Evolutionary conservation across 2,329 filamentous ascomycete species (phyloP).

Genomic region (Alternaria infectoria): DNA sequence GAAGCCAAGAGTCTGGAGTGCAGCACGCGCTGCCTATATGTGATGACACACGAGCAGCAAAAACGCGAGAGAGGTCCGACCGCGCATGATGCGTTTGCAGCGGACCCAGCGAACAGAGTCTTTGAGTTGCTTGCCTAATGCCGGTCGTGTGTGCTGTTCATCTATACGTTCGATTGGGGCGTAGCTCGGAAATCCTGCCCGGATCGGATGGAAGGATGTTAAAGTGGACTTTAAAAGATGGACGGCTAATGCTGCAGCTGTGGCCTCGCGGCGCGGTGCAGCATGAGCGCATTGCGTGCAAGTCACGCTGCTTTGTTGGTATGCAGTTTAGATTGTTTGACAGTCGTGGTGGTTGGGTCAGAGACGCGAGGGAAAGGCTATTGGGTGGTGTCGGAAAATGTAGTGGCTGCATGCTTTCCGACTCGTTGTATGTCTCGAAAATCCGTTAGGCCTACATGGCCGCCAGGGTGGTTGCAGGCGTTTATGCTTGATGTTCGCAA

Average conservation of each 20-base stretch:
- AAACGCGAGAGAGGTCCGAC: not conserved
- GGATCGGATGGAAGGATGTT: constrained; percentile 12
- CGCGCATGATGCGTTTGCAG: constrained; percentile 1
- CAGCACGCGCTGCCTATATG: not conserved
- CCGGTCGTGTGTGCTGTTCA: not conserved
- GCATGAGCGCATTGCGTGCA: constrained; percentile 5
- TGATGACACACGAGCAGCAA: not conserved
- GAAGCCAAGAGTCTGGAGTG: not conserved
- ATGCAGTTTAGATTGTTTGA: constrained; percentile 9
- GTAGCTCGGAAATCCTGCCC: constrained; percentile 10
- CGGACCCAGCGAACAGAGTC: not conserved
- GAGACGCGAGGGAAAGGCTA: not conserved
- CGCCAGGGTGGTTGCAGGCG: not conserved
- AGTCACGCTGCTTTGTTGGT: constrained; percentile 9
- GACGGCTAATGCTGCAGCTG: constrained; percentile 8
- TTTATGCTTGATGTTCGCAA: not conserved
- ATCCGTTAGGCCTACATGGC: not conserved
- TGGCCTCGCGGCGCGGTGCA: not conserved
- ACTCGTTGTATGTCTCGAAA: not conserved
- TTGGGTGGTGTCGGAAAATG: not conserved
- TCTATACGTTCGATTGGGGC: constrained; percentile 1
- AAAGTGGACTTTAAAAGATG: constrained; percentile 1
- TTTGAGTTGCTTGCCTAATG: not conserved
- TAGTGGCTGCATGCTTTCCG: constrained; percentile 10
- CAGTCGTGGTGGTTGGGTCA: not conserved